Percentiles rank a stretch among this genome's conserved stretches.
Evolutionary conservation across 192 early-diverging fungal species (phyloP).

Genomic region (Chytriomyces sp.): DNA sequence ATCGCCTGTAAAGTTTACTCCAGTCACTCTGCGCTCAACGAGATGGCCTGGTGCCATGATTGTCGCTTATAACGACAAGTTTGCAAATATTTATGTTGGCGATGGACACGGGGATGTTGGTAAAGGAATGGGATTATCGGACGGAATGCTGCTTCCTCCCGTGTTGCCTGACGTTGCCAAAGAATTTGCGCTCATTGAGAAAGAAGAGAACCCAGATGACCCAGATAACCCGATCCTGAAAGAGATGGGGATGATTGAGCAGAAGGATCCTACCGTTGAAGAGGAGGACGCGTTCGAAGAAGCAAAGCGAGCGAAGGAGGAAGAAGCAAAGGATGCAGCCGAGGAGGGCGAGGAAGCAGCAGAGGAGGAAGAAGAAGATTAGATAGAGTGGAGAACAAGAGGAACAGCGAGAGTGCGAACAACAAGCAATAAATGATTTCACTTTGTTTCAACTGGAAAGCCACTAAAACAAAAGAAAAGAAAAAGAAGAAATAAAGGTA

Average conservation of each 20-base stretch:
- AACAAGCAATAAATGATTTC: background rate
- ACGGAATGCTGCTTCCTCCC: conserved; percentile 48
- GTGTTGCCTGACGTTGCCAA: conserved; percentile 49
- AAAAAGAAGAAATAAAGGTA: background rate
- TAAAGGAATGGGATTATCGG: background rate
- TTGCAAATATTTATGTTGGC: conserved; percentile 67
- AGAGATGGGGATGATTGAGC: conserved; percentile 46
- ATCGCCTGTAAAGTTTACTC: conserved; percentile 58
- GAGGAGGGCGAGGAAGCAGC: conserved; percentile 51
- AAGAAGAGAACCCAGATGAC: conserved; percentile 39
- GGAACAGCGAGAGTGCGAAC: no score
- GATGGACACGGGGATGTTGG: conserved; percentile 56
- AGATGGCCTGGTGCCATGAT: conserved; percentile 64
- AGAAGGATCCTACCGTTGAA: conserved; percentile 65
- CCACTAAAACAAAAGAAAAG: background rate
- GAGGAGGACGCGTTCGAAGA: conserved; percentile 62
- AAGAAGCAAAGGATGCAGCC: conserved; percentile 50
- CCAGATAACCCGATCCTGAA: conserved; percentile 22
- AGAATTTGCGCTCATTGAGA: conserved; percentile 54
- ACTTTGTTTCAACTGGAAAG: background rate
- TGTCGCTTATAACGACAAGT: conserved; percentile 67
- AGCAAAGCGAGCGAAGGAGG: conserved; percentile 53
- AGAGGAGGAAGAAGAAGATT: conserved; percentile 46
- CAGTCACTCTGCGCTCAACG: conserved; percentile 53
- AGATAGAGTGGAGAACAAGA: background rate